Evolutionary conservation across 2,329 filamentous ascomycete species (phyloP).

Genomic region (Apiospora phragmitis): DNA sequence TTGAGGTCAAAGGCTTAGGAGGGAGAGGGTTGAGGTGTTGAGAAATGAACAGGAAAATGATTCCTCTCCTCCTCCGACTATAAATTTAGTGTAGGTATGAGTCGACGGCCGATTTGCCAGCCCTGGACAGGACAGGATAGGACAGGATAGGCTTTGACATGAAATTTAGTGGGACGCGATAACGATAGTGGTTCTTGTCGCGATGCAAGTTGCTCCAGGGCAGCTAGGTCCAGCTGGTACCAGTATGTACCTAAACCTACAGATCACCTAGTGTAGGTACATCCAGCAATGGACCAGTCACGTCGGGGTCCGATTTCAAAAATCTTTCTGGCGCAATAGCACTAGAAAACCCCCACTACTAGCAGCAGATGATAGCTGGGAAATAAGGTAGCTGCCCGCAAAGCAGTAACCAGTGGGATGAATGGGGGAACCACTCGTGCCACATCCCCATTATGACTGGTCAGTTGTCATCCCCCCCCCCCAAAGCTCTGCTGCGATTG

Average conservation of each 20-base stretch:
- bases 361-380: neutral
- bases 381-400: neutral
- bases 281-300: neutral
- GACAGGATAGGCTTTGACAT: neutral
- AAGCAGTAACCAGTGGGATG: neutral
- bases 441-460: neutral
- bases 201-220: neutral
- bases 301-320: neutral
- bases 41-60: constrained; percentile 4
- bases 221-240: neutral
- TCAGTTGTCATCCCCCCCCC: neutral
- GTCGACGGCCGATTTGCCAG: constrained; percentile 8
- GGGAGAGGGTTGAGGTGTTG: constrained; percentile 1
- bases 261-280: neutral
- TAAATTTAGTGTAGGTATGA: constrained; percentile 15
- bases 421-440: neutral
- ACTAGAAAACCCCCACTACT: neutral
- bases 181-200: constrained; percentile 14
- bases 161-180: constrained; percentile 16
- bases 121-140: neutral
- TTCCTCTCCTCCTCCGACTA: neutral
- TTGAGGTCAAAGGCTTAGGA: neutral
- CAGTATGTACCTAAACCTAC: neutral
- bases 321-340: neutral
- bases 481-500: neutral